Conservation (phyloP, 2,329 filamentous ascomycete genomes). For the Diaporthe amygdali region DNA sequence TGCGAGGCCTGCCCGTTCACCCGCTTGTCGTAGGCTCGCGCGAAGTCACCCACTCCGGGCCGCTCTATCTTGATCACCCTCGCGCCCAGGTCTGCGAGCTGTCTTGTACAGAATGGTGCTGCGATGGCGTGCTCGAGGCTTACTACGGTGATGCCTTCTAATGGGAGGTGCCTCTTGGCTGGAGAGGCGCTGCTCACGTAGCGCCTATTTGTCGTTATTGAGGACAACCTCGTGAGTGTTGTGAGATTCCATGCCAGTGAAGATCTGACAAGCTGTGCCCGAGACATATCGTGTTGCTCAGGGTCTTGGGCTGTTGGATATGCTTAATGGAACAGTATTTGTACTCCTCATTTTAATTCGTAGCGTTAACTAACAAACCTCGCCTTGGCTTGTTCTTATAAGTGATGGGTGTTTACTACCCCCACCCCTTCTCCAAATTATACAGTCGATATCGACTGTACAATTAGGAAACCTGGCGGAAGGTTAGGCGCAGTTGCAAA, state of each 20-base stretch:
- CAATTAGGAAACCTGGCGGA: neutral
- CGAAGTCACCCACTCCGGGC: conserved; percentile 57
- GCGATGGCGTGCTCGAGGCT: conserved; percentile 60
- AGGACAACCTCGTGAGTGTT: neutral
- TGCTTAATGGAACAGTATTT: neutral
- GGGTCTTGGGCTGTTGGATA: neutral
- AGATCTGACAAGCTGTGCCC: neutral
- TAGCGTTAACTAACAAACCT: neutral
- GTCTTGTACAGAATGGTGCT: conserved; percentile 59
- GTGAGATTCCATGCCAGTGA: neutral
- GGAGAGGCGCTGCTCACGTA: neutral
- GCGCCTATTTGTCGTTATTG: neutral
- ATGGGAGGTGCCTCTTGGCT: neutral
- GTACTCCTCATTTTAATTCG: neutral
- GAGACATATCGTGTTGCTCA: neutral
- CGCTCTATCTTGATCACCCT: conserved; percentile 61
- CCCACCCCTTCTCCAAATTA: neutral
- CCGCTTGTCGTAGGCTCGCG: conserved; percentile 54
- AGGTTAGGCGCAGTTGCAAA: neutral
- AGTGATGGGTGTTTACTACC: no score
- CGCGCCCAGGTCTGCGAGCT: conserved; percentile 58
- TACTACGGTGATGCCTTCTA: conserved; percentile 53
- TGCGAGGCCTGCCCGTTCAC: conserved; percentile 56
- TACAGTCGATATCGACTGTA: neutral
- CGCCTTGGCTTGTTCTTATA: neutral